These are phyloP conservation scores for Alternaria incomplexa DNA, from an alignment of 2,329 filamentous ascomycete species.

Conservation along the genomic window DNA sequence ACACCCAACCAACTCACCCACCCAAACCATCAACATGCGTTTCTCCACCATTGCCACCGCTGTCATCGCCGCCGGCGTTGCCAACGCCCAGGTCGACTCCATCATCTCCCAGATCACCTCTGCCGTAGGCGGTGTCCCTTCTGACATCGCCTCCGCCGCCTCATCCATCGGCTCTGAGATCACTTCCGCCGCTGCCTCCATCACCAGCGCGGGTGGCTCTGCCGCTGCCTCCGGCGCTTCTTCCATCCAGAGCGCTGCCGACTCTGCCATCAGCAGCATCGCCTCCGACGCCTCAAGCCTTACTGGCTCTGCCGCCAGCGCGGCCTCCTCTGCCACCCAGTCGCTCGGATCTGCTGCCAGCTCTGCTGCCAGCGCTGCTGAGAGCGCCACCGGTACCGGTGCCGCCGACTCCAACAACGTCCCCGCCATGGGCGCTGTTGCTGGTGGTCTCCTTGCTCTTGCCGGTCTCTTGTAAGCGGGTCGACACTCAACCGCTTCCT, in stretches of 20 bases:
- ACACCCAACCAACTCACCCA: conserved; percentile 1
- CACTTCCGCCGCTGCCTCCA: conserved; percentile 13
- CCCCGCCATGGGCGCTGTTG: conserved; percentile 40
- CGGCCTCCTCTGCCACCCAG: no score
- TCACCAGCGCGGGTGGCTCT: conserved; percentile 14
- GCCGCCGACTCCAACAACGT: conserved; percentile 32
- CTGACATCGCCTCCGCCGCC: conserved; percentile 15
- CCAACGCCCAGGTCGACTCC: conserved; percentile 37
- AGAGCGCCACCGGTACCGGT: conserved; percentile 16
- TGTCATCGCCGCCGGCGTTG: conserved; percentile 36
- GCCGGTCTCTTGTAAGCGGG: conserved; percentile 43
- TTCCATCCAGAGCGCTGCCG: conserved; percentile 16
- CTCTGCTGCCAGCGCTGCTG: conserved; percentile 15
- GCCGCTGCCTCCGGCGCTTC: conserved; percentile 15
- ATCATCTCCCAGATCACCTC: conserved; percentile 27
- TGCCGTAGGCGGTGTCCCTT: conserved; percentile 9
- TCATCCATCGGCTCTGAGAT: conserved; percentile 17
- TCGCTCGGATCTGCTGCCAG: conserved; percentile 4
- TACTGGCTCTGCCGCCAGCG: background rate
- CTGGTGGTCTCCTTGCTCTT: conserved; percentile 38
- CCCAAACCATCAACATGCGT: conserved; percentile 39
- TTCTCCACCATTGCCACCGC: conserved; percentile 42
- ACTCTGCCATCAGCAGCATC: conserved; percentile 22
- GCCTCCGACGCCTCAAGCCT: background rate
- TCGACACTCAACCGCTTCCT: background rate